Percentiles rank a stretch among this genome's conserved stretches.
These are phyloP conservation scores for Mycena latifolia DNA, from an alignment of 768 basidiomycete species.

Conservation along the genomic window DNA sequence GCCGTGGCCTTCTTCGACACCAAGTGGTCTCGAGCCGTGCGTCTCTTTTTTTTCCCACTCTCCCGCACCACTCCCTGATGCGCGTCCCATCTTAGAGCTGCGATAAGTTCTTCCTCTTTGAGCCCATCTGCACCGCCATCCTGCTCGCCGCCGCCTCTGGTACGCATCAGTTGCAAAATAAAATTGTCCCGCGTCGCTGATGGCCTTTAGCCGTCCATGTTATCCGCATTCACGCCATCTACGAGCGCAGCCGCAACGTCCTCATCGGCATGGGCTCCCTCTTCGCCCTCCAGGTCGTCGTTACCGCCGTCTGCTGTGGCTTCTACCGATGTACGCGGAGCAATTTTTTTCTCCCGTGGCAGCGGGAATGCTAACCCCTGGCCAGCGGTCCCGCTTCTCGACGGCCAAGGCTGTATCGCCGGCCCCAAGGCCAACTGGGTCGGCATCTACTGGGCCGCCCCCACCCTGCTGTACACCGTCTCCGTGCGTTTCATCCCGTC, in stretches of 20 bases:
- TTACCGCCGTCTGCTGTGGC: slow-evolving; percentile 80
- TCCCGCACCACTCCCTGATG: background rate
- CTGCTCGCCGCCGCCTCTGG: slow-evolving; percentile 80
- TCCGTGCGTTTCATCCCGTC: slow-evolving; percentile 62
- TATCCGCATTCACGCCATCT: slow-evolving; percentile 84
- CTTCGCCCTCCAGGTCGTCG: slow-evolving; percentile 75
- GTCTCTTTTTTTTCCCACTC: slow-evolving; percentile 36
- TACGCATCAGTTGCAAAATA: slow-evolving; percentile 40
- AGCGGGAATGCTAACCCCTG: background rate
- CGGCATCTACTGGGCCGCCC: slow-evolving; percentile 86
- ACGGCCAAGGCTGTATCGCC: slow-evolving; percentile 88
- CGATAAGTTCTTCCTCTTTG: slow-evolving; percentile 82
- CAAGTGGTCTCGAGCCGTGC: slow-evolving; percentile 66
- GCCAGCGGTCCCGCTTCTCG: slow-evolving; percentile 75
- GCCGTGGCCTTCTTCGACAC: slow-evolving; percentile 90
- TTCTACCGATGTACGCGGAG: slow-evolving; percentile 77
- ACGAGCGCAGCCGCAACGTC: slow-evolving; percentile 70
- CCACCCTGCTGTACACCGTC: slow-evolving; percentile 77
- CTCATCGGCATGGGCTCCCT: slow-evolving; percentile 69
- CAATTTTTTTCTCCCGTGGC: background rate
- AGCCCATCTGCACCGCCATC: slow-evolving; percentile 87
- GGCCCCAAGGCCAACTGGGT: slow-evolving; percentile 87
- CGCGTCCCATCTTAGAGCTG: slow-evolving; percentile 59
- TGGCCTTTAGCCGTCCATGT: slow-evolving; percentile 71
- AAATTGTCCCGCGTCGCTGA: slow-evolving; percentile 7